These are phyloP conservation scores for Gnomoniopsis sp. DNA, from an alignment of 2,329 filamentous ascomycete species.

Conservation along the genomic window DNA sequence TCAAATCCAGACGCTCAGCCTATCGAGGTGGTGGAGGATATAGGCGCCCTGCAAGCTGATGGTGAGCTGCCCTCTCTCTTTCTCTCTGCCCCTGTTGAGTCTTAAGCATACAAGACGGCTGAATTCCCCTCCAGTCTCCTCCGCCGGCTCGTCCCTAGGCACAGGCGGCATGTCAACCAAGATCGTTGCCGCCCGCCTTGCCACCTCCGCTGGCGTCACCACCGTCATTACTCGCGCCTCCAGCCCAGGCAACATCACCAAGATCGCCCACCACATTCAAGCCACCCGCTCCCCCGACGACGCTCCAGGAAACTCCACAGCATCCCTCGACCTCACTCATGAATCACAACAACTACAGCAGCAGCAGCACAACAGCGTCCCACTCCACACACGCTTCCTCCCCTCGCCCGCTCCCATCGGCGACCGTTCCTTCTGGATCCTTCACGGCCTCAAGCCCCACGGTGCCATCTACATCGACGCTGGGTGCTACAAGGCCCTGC, in stretches of 20 bases:
- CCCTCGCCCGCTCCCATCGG: slow-evolving; percentile 80
- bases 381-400: slow-evolving; percentile 89
- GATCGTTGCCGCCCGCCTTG: slow-evolving; percentile 87
- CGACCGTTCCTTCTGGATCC: slow-evolving; percentile 94
- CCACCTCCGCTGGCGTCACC: slow-evolving; percentile 90
- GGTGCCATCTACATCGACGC: slow-evolving; percentile 89
- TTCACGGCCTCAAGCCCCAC: slow-evolving; percentile 86
- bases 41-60: slow-evolving; percentile 77
- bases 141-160: slow-evolving; percentile 81
- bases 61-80: slow-evolving; percentile 38
- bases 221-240: slow-evolving; percentile 93
- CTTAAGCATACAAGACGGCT: not conserved
- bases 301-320: slow-evolving; percentile 36
- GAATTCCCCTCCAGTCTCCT: slow-evolving; percentile 60
- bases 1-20: slow-evolving; percentile 79
- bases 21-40: slow-evolving; percentile 91
- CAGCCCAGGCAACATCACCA: slow-evolving; percentile 86
- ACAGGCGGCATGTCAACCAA: slow-evolving; percentile 98
- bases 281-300: slow-evolving; percentile 45
- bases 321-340: slow-evolving; percentile 34
- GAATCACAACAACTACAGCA: slow-evolving; percentile 16
- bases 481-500: slow-evolving; percentile 78
- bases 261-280: slow-evolving; percentile 81
- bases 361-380: slow-evolving; percentile 38
- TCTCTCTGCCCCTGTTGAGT: not conserved